These are phyloP conservation scores for Priceomyces medius DNA, from an alignment of 805 yeast genomes.

Conservation along the genomic window DNA sequence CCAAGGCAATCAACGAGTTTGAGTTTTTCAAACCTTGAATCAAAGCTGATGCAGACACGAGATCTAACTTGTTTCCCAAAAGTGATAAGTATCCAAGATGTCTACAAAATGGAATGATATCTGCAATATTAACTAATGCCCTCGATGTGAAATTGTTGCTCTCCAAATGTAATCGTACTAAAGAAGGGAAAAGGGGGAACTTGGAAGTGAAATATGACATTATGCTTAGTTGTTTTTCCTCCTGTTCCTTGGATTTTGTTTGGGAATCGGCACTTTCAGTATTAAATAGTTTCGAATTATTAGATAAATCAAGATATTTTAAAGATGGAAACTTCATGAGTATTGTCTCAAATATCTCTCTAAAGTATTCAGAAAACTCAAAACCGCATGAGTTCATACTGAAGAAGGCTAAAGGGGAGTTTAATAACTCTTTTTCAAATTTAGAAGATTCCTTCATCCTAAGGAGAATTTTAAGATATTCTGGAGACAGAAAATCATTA, in stretches of 20 bases:
- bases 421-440: slow-evolving; percentile 17
- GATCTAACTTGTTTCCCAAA: slow-evolving; percentile 59
- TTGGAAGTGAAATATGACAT: slow-evolving; percentile 57
- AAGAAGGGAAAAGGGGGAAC: slow-evolving; percentile 64
- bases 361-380: slow-evolving; percentile 46
- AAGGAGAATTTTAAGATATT: slow-evolving; percentile 36
- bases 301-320: slow-evolving; percentile 73
- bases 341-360: slow-evolving; percentile 49
- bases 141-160: slow-evolving; percentile 57
- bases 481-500: slow-evolving; percentile 57
- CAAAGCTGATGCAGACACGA: slow-evolving; percentile 61
- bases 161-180: slow-evolving; percentile 71
- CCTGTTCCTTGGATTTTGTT: neutral
- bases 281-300: slow-evolving; percentile 67
- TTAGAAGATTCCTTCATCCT: slow-evolving; percentile 25
- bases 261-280: slow-evolving; percentile 14
- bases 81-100: slow-evolving; percentile 68
- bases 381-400: slow-evolving; percentile 68
- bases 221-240: slow-evolving; percentile 21
- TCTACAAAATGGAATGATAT: slow-evolving; percentile 66
- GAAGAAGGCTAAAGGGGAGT: slow-evolving; percentile 39
- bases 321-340: slow-evolving; percentile 57
- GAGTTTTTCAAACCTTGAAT: slow-evolving; percentile 69
- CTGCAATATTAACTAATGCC: slow-evolving; percentile 60
- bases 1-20: slow-evolving; percentile 62